Percentiles rank a stretch among this genome's conserved stretches.
Conservation (phyloP, 768 basidiomycete genomes). For the Xerocomellus intermedius region DNA sequence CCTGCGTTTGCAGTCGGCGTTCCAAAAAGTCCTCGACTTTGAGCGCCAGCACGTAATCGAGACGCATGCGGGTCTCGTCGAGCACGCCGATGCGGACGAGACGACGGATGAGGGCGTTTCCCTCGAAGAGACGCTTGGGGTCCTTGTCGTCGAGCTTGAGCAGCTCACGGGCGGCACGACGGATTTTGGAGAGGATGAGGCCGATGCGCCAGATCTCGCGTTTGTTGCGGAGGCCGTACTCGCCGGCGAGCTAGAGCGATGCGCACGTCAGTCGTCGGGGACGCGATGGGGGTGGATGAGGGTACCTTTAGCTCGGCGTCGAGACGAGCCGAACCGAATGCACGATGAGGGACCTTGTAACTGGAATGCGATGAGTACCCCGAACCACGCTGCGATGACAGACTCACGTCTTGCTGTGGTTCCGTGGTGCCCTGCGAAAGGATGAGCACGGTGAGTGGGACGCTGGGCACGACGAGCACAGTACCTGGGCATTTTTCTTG, state of each 20-base stretch:
- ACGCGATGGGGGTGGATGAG: neutral
- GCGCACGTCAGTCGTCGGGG: constrained; percentile 1
- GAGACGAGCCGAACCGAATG: constrained; percentile 96
- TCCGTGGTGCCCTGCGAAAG: constrained; percentile 75
- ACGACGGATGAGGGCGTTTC: constrained; percentile 93
- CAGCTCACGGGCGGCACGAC: constrained; percentile 99
- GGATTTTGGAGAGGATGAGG: constrained; percentile 97
- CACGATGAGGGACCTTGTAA: constrained; percentile 98
- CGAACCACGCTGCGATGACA: constrained; percentile 71
- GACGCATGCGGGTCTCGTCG: constrained; percentile 97
- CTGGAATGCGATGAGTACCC: constrained; percentile 64
- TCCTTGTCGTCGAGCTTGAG: constrained; percentile 99
- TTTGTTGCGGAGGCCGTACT: constrained; percentile 99
- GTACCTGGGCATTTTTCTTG: constrained; percentile 87
- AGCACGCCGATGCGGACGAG: constrained; percentile 99
- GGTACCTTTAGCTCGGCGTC: constrained; percentile 97
- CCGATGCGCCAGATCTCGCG: constrained; percentile 99
- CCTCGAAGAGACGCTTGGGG: constrained; percentile 99
- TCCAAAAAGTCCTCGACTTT: constrained; percentile 99
- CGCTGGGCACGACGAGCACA: constrained; percentile 25
- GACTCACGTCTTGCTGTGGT: constrained; percentile 93
- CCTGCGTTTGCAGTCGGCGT: constrained; percentile 97
- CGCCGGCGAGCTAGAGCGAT: constrained; percentile 83
- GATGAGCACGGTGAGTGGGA: constrained; percentile 25
- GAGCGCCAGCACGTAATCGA: constrained; percentile 99